These are phyloP conservation scores for Nannochloropsis oceanica DNA, from an alignment of 108 stramenopile genomes.

Conservation along the genomic window DNA sequence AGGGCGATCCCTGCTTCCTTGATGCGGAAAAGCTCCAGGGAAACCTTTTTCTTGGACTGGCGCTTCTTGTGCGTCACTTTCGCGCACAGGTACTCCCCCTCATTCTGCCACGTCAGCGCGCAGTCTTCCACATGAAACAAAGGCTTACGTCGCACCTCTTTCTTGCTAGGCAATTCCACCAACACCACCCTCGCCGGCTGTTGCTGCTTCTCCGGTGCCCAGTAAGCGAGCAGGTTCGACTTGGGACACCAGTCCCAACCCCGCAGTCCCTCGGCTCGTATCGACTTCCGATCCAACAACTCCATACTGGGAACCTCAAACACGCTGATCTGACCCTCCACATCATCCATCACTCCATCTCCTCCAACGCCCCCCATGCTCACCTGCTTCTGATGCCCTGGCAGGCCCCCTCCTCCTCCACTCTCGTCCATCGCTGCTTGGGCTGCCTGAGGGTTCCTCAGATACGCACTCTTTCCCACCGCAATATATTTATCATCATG, in stretches of 20 bases:
- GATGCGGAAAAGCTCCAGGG: slow-evolving; percentile 77
- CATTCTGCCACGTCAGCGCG: slow-evolving; percentile 77
- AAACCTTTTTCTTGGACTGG: slow-evolving; percentile 48
- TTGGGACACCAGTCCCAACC: slow-evolving; percentile 91
- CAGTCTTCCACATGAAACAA: slow-evolving; percentile 81
- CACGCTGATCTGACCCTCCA: slow-evolving; percentile 55
- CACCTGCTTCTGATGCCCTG: not conserved
- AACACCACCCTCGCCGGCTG: slow-evolving; percentile 79
- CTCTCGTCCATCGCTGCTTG: not conserved
- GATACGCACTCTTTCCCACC: slow-evolving; percentile 57
- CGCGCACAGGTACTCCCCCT: slow-evolving; percentile 81
- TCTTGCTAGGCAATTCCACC: slow-evolving; percentile 68
- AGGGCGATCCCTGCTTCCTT: slow-evolving; percentile 64
- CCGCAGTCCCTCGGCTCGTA: slow-evolving; percentile 66
- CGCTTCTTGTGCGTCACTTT: slow-evolving; percentile 91
- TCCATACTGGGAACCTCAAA: slow-evolving; percentile 73
- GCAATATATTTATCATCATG: slow-evolving; percentile 82
- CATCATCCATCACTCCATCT: not conserved
- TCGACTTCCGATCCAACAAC: slow-evolving; percentile 71
- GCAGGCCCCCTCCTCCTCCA: not conserved
- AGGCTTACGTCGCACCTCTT: slow-evolving; percentile 83
- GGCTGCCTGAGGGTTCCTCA: not conserved
- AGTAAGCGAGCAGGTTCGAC: slow-evolving; percentile 75
- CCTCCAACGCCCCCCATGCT: not conserved
- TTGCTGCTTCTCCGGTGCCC: slow-evolving; percentile 83